Evolutionary conservation across 345 rosid species (phyloP).

Genomic region (Cochlearia excelsa): DNA sequence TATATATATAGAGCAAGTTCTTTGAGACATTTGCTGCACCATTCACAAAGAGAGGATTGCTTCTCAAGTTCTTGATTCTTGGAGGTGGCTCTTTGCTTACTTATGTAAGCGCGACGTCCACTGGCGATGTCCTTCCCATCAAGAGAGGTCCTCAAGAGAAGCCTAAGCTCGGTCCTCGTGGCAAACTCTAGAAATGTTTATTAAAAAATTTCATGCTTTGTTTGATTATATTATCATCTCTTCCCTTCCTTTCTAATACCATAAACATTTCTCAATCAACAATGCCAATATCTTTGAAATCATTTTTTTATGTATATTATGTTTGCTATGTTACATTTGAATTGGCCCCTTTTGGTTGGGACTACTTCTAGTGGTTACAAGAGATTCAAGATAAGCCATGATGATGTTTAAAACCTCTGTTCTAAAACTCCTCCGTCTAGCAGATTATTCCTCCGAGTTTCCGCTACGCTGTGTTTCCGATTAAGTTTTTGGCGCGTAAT

Average conservation of each 20-base stretch:
- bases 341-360: too few species aligned
- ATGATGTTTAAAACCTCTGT: too few species aligned
- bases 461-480: too few species aligned
- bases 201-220: background rate
- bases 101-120: slow-evolving; percentile 59
- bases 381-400: too few species aligned
- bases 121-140: slow-evolving; percentile 80
- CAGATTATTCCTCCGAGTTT: too few species aligned
- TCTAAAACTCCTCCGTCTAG: too few species aligned
- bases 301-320: slow-evolving; percentile 24
- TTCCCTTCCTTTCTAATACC: slow-evolving; percentile 10
- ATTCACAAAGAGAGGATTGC: slow-evolving; percentile 89
- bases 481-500: too few species aligned
- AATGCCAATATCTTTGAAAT: slow-evolving; percentile 8
- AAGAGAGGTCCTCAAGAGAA: slow-evolving; percentile 95
- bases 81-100: slow-evolving; percentile 84
- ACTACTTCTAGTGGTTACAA: too few species aligned
- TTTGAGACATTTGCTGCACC: slow-evolving; percentile 92
- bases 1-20: slow-evolving; percentile 79
- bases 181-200: slow-evolving; percentile 56
- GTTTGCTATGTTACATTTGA: slow-evolving; percentile 31
- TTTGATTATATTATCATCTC: slow-evolving; percentile 3
- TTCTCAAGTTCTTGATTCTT: slow-evolving; percentile 89
- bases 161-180: slow-evolving; percentile 87
- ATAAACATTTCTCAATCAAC: slow-evolving; percentile 19